These are phyloP conservation scores for Pseudogymnoascus sp. DNA, from an alignment of 2,329 filamentous ascomycete genomes.

Conservation along the genomic window DNA sequence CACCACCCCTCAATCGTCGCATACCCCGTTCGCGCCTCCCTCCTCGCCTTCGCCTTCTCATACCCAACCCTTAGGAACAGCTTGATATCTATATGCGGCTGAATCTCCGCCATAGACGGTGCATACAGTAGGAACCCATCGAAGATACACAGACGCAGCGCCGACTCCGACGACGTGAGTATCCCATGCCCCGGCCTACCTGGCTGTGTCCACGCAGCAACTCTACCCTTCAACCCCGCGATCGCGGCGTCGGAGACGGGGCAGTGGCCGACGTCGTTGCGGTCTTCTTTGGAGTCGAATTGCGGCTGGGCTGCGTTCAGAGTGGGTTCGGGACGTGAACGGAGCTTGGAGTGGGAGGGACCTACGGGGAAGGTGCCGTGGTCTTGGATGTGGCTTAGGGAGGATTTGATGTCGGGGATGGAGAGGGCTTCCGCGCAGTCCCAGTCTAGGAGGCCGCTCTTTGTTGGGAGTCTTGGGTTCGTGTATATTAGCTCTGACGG, in stretches of 20 bases:
- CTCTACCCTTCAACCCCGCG: slow-evolving; percentile 36
- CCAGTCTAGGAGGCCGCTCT: slow-evolving; percentile 70
- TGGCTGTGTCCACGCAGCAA: slow-evolving; percentile 38
- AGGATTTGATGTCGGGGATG: slow-evolving; percentile 55
- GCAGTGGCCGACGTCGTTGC: slow-evolving; percentile 49
- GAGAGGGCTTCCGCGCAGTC: slow-evolving; percentile 77
- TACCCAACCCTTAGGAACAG: slow-evolving; percentile 69
- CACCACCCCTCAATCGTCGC: slow-evolving; percentile 86
- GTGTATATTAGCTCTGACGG: neutral
- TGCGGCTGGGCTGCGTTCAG: slow-evolving; percentile 33
- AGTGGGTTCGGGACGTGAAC: slow-evolving; percentile 16
- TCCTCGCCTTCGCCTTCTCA: slow-evolving; percentile 51
- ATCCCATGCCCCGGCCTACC: slow-evolving; percentile 37
- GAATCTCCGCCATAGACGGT: slow-evolving; percentile 39
- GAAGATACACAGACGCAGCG: slow-evolving; percentile 54
- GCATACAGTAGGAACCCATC: slow-evolving; percentile 86
- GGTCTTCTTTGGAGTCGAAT: slow-evolving; percentile 50
- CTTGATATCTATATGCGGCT: slow-evolving; percentile 60
- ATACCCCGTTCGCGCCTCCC: slow-evolving; percentile 65
- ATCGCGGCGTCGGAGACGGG: slow-evolving; percentile 43
- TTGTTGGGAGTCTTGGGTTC: slow-evolving; percentile 41
- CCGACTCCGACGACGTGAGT: slow-evolving; percentile 10
- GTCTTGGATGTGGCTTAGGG: slow-evolving; percentile 60
- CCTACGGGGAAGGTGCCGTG: slow-evolving; percentile 58
- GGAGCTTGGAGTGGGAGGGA: slow-evolving; percentile 14